Conservation (phyloP, 306 rosid species). For the Quercus engelmannii region DNA sequence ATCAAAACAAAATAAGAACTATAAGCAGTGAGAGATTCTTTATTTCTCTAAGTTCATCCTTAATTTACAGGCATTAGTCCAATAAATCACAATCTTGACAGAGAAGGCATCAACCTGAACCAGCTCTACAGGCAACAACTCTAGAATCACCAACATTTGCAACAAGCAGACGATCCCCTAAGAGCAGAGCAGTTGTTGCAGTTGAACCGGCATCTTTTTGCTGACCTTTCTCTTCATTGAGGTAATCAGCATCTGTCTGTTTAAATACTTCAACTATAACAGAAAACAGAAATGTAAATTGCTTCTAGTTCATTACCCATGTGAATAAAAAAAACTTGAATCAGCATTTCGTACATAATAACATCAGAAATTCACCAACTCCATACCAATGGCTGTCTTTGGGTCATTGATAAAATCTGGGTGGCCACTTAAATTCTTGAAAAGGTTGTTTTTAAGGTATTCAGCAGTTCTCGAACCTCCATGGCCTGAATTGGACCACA, state of each 20-base stretch:
- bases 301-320: constrained; percentile 19
- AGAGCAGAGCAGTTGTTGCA: constrained; percentile 80
- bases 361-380: constrained; percentile 4
- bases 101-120: constrained; percentile 62
- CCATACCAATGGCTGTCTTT: constrained; percentile 74
- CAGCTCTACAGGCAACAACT: constrained; percentile 85
- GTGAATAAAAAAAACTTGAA: constrained; percentile 20
- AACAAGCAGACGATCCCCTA: constrained; percentile 76
- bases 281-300: constrained; percentile 11
- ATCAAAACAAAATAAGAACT: neutral
- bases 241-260: constrained; percentile 79
- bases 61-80: neutral
- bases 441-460: constrained; percentile 72
- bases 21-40: neutral
- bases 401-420: constrained; percentile 76
- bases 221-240: constrained; percentile 69
- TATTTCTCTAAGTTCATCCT: neutral
- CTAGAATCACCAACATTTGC: constrained; percentile 97
- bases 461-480: constrained; percentile 91
- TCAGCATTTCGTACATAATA: neutral
- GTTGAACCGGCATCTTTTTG: constrained; percentile 92
- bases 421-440: constrained; percentile 72
- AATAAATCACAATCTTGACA: constrained; percentile 24
- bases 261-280: constrained; percentile 73
- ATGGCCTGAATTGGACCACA: constrained; percentile 52